phyloP scores from a whole-genome alignment of 2,329 filamentous ascomycete species.

The Penicillium sp. region DNA sequence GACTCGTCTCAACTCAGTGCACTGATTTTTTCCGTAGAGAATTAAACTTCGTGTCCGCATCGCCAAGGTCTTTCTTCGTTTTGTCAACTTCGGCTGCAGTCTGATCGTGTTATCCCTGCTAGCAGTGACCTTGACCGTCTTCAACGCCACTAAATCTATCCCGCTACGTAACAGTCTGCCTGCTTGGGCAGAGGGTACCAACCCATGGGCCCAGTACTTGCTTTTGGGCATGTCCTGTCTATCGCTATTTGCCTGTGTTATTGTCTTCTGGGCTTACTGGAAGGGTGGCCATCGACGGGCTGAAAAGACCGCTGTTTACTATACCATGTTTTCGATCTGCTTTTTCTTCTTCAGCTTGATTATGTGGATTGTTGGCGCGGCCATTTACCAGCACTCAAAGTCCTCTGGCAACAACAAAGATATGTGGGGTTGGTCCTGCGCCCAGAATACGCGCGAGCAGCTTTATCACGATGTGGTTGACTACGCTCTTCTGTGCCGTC shows the following conservation, averaged over 20 bases:
- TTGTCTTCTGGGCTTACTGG: constrained; percentile 81
- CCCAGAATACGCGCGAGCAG: constrained; percentile 73
- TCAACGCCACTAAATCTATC: constrained; percentile 76
- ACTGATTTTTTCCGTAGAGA: constrained; percentile 58
- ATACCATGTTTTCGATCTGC: constrained; percentile 85
- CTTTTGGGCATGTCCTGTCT: constrained; percentile 74
- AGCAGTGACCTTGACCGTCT: constrained; percentile 81
- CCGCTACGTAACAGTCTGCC: constrained; percentile 74
- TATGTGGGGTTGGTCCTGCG: constrained; percentile 98
- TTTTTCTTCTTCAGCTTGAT: constrained; percentile 92
- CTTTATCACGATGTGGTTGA: constrained; percentile 76
- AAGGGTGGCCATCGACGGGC: constrained; percentile 81
- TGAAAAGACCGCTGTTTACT: constrained; percentile 91
- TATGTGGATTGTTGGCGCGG: constrained; percentile 86
- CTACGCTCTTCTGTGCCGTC: constrained; percentile 85
- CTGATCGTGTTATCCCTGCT: constrained; percentile 91
- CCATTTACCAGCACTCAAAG: constrained; percentile 73
- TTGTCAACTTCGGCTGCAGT: constrained; percentile 94
- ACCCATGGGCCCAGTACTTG: constrained; percentile 83
- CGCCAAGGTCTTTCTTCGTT: constrained; percentile 90
- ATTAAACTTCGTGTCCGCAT: constrained; percentile 85
- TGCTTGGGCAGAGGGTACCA: constrained; percentile 74
- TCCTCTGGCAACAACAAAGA: constrained; percentile 73
- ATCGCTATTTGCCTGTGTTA: constrained; percentile 71
- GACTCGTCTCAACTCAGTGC: constrained; percentile 21